phyloP scores from a whole-genome alignment of 257 asterid species.

The Solanum rostratum region DNA sequence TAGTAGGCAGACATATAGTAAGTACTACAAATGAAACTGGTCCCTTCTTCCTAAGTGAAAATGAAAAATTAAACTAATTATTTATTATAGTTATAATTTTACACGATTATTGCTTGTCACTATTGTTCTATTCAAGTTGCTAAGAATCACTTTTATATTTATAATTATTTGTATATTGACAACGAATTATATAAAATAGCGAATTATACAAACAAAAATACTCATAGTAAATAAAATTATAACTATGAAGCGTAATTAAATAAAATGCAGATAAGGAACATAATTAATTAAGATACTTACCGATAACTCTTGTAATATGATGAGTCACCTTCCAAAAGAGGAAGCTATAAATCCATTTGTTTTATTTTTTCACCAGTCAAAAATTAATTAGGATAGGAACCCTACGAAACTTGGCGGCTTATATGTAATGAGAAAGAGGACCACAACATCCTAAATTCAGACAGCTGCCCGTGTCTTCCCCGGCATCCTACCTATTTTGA shows the following conservation, averaged over 20 bases:
- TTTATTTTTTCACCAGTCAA: slow-evolving; percentile 16
- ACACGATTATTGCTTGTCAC: too few relatives aligned
- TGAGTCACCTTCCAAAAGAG: background rate
- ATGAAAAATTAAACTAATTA: background rate
- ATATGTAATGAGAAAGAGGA: slow-evolving; percentile 36
- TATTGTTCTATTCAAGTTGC: too few relatives aligned
- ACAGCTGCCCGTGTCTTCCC: slow-evolving; percentile 25
- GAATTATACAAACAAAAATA: too few relatives aligned
- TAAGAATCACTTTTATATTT: too few relatives aligned
- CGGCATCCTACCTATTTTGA: slow-evolving; percentile 23
- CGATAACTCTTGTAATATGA: background rate
- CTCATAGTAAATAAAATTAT: too few relatives aligned
- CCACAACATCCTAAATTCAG: slow-evolving; percentile 39
- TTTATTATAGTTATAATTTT: too few relatives aligned
- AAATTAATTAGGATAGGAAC: slow-evolving; percentile 6
- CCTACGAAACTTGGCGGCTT: slow-evolving; percentile 26
- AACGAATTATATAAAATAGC: too few relatives aligned
- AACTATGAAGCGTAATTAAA: too few relatives aligned
- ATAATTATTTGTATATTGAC: too few relatives aligned
- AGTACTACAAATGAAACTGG: background rate
- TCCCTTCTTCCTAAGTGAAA: background rate
- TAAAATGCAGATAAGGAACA: too few relatives aligned
- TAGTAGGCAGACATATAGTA: background rate
- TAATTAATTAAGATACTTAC: too few relatives aligned
- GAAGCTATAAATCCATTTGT: background rate